These are phyloP conservation scores for Fusarium guadeloupense DNA, from an alignment of 2,329 filamentous ascomycete genomes.

Conservation along the genomic window DNA sequence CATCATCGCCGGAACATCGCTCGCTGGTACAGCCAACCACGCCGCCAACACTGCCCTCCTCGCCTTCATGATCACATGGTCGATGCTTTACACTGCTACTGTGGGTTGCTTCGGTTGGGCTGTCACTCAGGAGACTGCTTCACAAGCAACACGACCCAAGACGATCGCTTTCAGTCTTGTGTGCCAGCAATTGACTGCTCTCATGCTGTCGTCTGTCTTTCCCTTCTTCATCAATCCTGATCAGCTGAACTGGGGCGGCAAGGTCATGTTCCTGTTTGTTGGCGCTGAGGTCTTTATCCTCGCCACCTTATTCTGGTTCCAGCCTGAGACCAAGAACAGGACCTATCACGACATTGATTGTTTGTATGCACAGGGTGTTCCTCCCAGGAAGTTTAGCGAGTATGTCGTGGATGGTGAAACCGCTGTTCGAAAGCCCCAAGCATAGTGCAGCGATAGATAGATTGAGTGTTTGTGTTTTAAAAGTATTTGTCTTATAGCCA, in stretches of 20 bases:
- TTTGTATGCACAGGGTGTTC: conserved; percentile 39
- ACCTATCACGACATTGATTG: conserved; percentile 49
- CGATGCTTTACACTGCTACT: conserved; percentile 43
- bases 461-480: too few relatives aligned
- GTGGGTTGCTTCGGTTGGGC: conserved; percentile 46
- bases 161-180: conserved; percentile 44
- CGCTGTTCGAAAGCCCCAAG: conserved; percentile 6
- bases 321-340: conserved; percentile 52
- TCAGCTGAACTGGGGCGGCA: conserved; percentile 51
- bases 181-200: conserved; percentile 48
- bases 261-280: conserved; percentile 51
- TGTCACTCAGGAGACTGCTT: conserved; percentile 43
- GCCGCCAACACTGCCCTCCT: conserved; percentile 42
- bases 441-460: background rate
- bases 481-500: too few relatives aligned
- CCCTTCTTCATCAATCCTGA: conserved; percentile 52
- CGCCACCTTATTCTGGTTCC: conserved; percentile 45
- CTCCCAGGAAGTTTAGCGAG: conserved; percentile 39
- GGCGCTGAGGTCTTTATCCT: conserved; percentile 49
- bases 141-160: conserved; percentile 43
- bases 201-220: conserved; percentile 49
- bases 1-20: conserved; percentile 40
- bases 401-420: conserved; percentile 33
- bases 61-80: conserved; percentile 45
- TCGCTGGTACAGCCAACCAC: conserved; percentile 30